A percentile compares a stretch with the other conserved stretches of the same genome.
Evolutionary conservation across 2,329 filamentous ascomycete genomes (phyloP).

Genomic region (Zymoseptoria brevis): DNA sequence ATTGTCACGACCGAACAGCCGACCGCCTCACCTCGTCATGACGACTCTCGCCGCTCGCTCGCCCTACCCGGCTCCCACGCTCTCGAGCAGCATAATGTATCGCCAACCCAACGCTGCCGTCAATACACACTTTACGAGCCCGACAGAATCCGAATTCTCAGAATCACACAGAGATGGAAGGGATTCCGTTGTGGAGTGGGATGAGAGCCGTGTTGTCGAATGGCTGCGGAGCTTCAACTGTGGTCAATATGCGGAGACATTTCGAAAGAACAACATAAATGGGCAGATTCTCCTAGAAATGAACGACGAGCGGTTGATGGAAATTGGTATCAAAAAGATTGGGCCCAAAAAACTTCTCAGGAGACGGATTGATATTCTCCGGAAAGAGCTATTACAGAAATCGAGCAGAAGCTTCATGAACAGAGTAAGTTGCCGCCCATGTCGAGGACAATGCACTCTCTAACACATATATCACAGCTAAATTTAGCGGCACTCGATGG

Average conservation of each 20-base stretch:
- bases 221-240: constrained; percentile 90
- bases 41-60: constrained; percentile 72
- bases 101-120: constrained; percentile 8
- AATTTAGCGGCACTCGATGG: constrained; percentile 74
- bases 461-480: constrained; percentile 49
- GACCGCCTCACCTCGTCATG: constrained; percentile 41
- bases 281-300: constrained; percentile 94
- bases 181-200: constrained; percentile 55
- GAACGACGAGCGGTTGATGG: constrained; percentile 91
- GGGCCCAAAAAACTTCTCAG: constrained; percentile 84
- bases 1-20: constrained; percentile 1
- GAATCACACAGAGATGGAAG: constrained; percentile 54
- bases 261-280: constrained; percentile 89
- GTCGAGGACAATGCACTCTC: constrained; percentile 7
- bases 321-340: constrained; percentile 97
- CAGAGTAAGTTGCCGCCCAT: constrained; percentile 54
- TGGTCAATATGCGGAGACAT: constrained; percentile 84
- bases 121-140: constrained; percentile 56
- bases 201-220: constrained; percentile 82
- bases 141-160: constrained; percentile 88
- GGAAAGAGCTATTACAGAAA: constrained; percentile 42
- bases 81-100: constrained; percentile 19
- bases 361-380: constrained; percentile 42
- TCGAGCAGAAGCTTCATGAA: constrained; percentile 59
- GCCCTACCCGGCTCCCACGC: constrained; percentile 51